A percentile compares a stretch with the other conserved stretches of the same genome.
These are phyloP conservation scores for Candida sp. DNA, from an alignment of 1,139 yeast species.

Conservation along the genomic window DNA sequence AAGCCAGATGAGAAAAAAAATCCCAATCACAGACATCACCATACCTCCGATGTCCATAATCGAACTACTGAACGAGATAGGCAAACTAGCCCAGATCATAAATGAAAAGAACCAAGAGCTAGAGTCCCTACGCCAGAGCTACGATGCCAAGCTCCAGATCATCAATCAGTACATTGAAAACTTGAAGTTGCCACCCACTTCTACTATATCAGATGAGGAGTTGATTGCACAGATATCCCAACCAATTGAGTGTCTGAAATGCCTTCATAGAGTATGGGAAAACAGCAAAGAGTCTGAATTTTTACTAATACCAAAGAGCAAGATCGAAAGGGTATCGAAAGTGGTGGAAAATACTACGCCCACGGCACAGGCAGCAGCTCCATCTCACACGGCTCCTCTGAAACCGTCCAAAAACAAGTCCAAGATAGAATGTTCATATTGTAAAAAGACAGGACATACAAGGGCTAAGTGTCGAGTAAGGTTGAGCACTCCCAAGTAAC, in stretches of 20 bases:
- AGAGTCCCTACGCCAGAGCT: conserved; percentile 41
- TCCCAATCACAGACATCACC: background rate
- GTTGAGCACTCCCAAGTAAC: conserved; percentile 26
- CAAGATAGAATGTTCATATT: conserved; percentile 16
- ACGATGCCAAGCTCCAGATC: conserved; percentile 35
- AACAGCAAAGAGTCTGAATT: conserved; percentile 22
- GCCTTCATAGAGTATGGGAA: conserved; percentile 21
- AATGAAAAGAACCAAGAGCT: conserved; percentile 45
- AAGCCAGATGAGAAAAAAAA: no score
- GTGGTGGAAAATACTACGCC: background rate
- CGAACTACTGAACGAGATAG: conserved; percentile 43
- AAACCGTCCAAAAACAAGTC: conserved; percentile 10
- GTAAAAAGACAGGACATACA: conserved; percentile 34
- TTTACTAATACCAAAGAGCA: conserved; percentile 31
- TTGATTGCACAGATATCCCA: conserved; percentile 14
- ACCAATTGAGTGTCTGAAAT: conserved; percentile 25
- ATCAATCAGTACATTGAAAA: conserved; percentile 31
- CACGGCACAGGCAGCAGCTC: background rate
- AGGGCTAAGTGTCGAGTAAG: conserved; percentile 58
- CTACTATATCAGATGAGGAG: conserved; percentile 16
- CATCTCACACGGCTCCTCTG: background rate
- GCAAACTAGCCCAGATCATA: conserved; percentile 45
- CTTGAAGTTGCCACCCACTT: conserved; percentile 5
- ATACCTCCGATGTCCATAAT: conserved; percentile 36
- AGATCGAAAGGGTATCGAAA: conserved; percentile 7